Base-by-base conservation (phyloP, 2,329 filamentous ascomycete genomes). In the Venturia nashicola region DNA sequence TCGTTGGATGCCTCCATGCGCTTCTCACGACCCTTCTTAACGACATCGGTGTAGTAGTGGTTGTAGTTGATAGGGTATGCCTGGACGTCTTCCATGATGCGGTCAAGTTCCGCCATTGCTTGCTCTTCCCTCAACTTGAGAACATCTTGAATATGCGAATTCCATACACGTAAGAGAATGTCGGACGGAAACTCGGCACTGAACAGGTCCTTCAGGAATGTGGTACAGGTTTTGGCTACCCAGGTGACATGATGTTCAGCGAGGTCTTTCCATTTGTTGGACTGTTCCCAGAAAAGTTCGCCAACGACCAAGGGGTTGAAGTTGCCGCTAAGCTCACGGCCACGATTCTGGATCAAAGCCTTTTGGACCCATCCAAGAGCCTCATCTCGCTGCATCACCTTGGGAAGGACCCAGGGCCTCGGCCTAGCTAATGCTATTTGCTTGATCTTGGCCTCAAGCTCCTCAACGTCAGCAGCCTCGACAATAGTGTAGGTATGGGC, bases 211-310 rank as follows among this genome's bases (percentile, higher is more conserved):
- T 69, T 43, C 2, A 80, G 66, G 60, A 80, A 77, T 3, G 67
- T 64, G 40, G 70, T 68, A 51, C 74, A 73, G 0, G 70, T 67
- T 0, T 67, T 59, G 44, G 73, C 70, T 42, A 81, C n/a, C n/a
- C n/a, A n/a, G n/a, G n/a, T n/a, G 46, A 79, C 71, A 62, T 79
- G 77, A 0, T 66, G 54, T 2, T 54, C 63, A 2, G 72, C 75
- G 3, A 81, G 76, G 0, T 64, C 39, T 51, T 77, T 70, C 86
- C 84, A 89, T 0, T 79, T 80, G 7, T 67, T 63, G 0, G 79
- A 84, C 65, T 88, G 84, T 57, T 86, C 79, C 23, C 74, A 73
- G 69, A 89, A 89, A 0, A 89, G 70, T 27, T 86, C 80, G 0
- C 75, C 74, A 0, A 88, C 77, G 11, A 88, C 73, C 62, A 83